Evolutionary conservation across 352 stramenopile species (phyloP).

Genomic region (Pythium scleroteichum): DNA sequence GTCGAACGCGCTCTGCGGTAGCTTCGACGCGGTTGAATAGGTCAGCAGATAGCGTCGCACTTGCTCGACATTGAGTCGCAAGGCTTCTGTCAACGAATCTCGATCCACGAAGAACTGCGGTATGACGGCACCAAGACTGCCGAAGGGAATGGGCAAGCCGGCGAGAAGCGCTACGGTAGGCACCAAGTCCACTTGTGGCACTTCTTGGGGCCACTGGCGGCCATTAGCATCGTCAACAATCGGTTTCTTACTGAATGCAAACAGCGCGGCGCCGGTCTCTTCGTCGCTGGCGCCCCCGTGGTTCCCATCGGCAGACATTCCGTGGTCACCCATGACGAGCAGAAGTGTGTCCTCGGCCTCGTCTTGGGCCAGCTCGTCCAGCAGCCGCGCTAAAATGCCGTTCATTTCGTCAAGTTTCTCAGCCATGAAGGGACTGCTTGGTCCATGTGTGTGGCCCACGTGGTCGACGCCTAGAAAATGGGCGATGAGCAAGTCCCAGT

Average conservation of each 20-base stretch:
- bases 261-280: conserved; percentile 95
- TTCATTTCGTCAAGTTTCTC: conserved; percentile 97
- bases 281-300: conserved; percentile 96
- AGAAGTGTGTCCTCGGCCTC: conserved; percentile 74
- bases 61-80: conserved; percentile 84
- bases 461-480: conserved; percentile 96
- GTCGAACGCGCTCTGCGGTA: conserved; percentile 58
- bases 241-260: conserved; percentile 83
- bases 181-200: conserved; percentile 96
- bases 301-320: conserved; percentile 98
- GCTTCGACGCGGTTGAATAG: conserved; percentile 67
- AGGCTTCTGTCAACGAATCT: conserved; percentile 53
- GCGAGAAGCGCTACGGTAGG: conserved; percentile 94
- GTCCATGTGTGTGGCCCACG: conserved; percentile 97
- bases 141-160: conserved; percentile 95
- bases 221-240: conserved; percentile 29
- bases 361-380: conserved; percentile 50
- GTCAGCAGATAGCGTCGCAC: conserved; percentile 76
- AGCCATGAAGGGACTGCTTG: conserved; percentile 93
- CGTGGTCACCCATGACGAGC: conserved; percentile 97
- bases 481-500: conserved; percentile 85
- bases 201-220: conserved; percentile 30
- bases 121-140: conserved; percentile 93
- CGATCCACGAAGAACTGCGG: conserved; percentile 86
- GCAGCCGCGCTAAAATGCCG: conserved; percentile 70